phyloP scores from a whole-genome alignment of 306 rosid genomes.

The Quercus cerris region DNA sequence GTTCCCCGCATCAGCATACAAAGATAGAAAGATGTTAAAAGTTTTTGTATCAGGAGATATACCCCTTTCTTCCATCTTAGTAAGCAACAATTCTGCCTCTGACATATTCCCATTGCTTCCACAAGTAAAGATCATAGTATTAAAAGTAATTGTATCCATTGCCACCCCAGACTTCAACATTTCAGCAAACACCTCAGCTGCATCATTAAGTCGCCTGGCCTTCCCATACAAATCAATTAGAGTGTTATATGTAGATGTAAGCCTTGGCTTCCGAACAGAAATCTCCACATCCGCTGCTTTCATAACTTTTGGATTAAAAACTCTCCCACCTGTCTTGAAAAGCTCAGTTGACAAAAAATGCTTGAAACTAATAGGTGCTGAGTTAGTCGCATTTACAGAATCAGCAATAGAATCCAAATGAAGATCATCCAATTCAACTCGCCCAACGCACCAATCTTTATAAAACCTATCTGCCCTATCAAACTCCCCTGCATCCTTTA shows the following conservation, averaged over 20 bases:
- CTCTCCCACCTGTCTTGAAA: constrained; percentile 76
- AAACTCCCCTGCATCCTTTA: constrained; percentile 71
- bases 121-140: constrained; percentile 77
- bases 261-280: constrained; percentile 43
- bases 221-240: constrained; percentile 88
- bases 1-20: constrained; percentile 69
- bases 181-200: constrained; percentile 72
- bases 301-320: constrained; percentile 19
- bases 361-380: constrained; percentile 57
- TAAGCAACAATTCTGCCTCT: constrained; percentile 81
- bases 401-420: constrained; percentile 50
- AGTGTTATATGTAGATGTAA: constrained; percentile 69
- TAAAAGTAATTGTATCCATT: constrained; percentile 74
- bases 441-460: constrained; percentile 70
- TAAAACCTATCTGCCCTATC: constrained; percentile 73
- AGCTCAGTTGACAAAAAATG: constrained; percentile 88
- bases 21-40: constrained; percentile 67
- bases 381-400: constrained; percentile 30
- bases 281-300: constrained; percentile 19
- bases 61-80: constrained; percentile 79
- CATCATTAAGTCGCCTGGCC: constrained; percentile 77
- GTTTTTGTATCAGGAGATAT: constrained; percentile 78
- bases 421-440: constrained; percentile 63
- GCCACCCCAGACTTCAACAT: constrained; percentile 83
- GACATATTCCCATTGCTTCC: constrained; percentile 75